Evolutionary conservation across 177 flowering plant genomes (phyloP).

Genomic region (Telopea speciosissima): DNA sequence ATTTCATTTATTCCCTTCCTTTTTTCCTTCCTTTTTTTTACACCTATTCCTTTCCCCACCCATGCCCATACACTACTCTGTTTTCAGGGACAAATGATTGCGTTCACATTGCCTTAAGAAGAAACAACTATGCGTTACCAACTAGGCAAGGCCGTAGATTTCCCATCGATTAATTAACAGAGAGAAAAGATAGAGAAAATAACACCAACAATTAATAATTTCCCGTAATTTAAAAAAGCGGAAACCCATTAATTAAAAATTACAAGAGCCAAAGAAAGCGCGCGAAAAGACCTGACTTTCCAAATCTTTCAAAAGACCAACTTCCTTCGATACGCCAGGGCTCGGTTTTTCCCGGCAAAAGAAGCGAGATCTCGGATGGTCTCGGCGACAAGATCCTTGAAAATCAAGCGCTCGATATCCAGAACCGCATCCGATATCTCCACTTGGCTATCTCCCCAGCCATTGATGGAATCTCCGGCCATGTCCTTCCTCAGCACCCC

Average conservation of each 20-base stretch:
- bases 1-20: too few relatives aligned
- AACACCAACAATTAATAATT: too few relatives aligned
- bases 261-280: neutral
- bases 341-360: neutral
- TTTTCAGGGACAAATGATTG: neutral
- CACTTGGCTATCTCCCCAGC: constrained; percentile 51
- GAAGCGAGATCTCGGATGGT: constrained; percentile 63
- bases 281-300: neutral
- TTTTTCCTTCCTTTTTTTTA: too few relatives aligned
- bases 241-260: neutral
- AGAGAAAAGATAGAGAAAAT: too few relatives aligned
- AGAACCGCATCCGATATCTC: constrained; percentile 62
- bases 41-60: too few relatives aligned
- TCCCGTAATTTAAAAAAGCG: too few relatives aligned
- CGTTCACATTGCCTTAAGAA: too few relatives aligned
- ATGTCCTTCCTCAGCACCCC: constrained; percentile 61
- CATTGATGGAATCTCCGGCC: constrained; percentile 39
- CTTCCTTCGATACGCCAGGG: neutral
- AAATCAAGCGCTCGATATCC: constrained; percentile 74
- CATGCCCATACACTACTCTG: neutral
- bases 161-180: too few relatives aligned
- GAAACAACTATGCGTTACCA: too few relatives aligned
- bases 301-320: neutral
- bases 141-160: too few relatives aligned
- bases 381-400: constrained; percentile 78